A percentile compares a stretch with the other conserved stretches of the same genome.
These are phyloP conservation scores for Cryphonectria naterciae DNA, from an alignment of 2,329 filamentous ascomycete genomes.

Conservation along the genomic window DNA sequence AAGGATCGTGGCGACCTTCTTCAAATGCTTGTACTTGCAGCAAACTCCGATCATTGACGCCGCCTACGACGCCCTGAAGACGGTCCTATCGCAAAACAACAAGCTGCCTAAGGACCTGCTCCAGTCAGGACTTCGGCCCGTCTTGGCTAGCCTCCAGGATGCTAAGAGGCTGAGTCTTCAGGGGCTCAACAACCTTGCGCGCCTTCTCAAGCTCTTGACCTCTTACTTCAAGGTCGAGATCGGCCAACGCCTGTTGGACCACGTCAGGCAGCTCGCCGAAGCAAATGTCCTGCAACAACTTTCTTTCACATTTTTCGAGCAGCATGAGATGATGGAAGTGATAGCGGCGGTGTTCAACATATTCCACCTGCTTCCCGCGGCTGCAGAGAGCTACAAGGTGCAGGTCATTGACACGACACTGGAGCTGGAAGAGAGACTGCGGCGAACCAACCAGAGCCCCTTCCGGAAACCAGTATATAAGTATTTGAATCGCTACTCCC, in stretches of 20 bases:
- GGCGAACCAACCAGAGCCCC: slow-evolving; percentile 86
- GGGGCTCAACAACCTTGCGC: slow-evolving; percentile 87
- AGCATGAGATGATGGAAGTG: slow-evolving; percentile 90
- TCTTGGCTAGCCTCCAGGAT: slow-evolving; percentile 95
- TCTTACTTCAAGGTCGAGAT: slow-evolving; percentile 99
- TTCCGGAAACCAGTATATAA: slow-evolving; percentile 90
- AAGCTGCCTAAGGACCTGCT: slow-evolving; percentile 95
- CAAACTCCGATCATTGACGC: slow-evolving; percentile 91
- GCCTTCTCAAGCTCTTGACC: slow-evolving; percentile 86
- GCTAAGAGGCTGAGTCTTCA: slow-evolving; percentile 87
- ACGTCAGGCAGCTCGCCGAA: slow-evolving; percentile 89
- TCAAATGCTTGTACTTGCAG: slow-evolving; percentile 94
- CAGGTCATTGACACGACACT: slow-evolving; percentile 88
- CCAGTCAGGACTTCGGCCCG: slow-evolving; percentile 89
- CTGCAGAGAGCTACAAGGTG: slow-evolving; percentile 89
- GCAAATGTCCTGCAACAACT: slow-evolving; percentile 80
- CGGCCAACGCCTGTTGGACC: slow-evolving; percentile 87
- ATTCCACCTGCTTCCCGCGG: slow-evolving; percentile 91
- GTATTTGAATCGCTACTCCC: slow-evolving; percentile 90
- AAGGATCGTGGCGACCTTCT: slow-evolving; percentile 91
- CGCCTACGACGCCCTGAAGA: slow-evolving; percentile 86
- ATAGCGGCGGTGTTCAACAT: slow-evolving; percentile 95
- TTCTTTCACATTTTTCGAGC: slow-evolving; percentile 93
- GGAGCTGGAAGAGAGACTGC: slow-evolving; percentile 80
- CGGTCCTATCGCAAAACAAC: slow-evolving; percentile 83